phyloP scores from a whole-genome alignment of 148 eudicot genomes.

The Vaccinium macrocarpon region DNA sequence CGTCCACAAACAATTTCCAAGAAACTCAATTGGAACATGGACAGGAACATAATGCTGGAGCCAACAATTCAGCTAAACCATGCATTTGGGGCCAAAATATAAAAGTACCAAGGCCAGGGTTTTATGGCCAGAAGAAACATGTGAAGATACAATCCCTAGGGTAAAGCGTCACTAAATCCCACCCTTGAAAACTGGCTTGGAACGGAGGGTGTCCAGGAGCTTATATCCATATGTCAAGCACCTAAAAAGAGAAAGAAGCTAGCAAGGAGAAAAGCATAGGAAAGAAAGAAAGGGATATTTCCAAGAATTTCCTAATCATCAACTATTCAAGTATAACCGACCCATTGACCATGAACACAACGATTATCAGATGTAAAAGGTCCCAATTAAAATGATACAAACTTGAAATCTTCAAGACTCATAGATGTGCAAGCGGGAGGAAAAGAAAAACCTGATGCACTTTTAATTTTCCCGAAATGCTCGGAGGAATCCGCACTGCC shows the following conservation, averaged over 20 bases:
- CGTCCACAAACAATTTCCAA: not conserved
- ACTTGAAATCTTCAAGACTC: not conserved
- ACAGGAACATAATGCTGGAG: not conserved
- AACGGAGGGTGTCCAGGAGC: not conserved
- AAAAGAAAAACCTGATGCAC: conserved; percentile 65
- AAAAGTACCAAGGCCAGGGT: not conserved
- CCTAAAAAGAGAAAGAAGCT: not conserved
- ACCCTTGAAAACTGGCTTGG: not conserved
- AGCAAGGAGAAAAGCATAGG: not conserved
- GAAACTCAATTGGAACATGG: not conserved
- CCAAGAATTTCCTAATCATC: not conserved
- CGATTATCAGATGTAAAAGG: not conserved
- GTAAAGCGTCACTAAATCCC: not conserved
- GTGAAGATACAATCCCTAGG: not conserved
- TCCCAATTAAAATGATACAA: not conserved
- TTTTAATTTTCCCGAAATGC: conserved; percentile 83
- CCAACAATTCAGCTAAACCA: not conserved
- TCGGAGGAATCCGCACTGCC: conserved; percentile 86
- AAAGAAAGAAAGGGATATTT: not conserved
- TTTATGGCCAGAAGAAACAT: not conserved
- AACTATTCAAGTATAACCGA: not conserved
- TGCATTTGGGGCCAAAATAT: not conserved
- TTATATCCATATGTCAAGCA: not conserved
- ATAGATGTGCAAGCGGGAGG: conserved; percentile 3
- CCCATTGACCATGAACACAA: not conserved